Base-by-base conservation (phyloP, 208 protist genomes). In the Trypanosoma brucei region DNA sequence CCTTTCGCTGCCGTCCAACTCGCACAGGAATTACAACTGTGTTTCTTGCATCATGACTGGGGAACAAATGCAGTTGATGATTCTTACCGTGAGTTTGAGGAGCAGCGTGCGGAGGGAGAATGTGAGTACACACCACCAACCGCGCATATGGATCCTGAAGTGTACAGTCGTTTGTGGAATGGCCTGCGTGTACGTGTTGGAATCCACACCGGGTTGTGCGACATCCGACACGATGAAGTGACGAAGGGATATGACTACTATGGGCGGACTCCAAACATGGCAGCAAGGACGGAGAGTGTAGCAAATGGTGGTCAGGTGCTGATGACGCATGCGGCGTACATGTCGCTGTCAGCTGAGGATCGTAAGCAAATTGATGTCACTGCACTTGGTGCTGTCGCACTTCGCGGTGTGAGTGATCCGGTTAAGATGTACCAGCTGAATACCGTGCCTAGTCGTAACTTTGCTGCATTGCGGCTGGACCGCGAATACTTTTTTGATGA, bases 161-260 rank as follows among this genome's bases (percentile, higher is more conserved):
- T 68, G 61, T 83, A 82, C 72, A 37, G 14, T 3, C 36, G 13
- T 14, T 49, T 76, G 55, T 85, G 75, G 72, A 40, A 58, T 62
- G 78, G 78, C 3, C 57, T 85, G 57, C 75, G 78, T 39, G 75
- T 85, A 48, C 75, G 78, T 34, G 65, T 82, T 3, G 81, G 81
- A 39, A 56, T 87, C 45, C 76, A 87, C 81, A 80, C 69, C 11
- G 81, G 81, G 3, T 58, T 84, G 38, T 73, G 65, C 33, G 77
- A 87, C 68, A 79, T 83, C 60, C 69, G 42, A 11, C 68, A 62
- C 42, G 73, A 83, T 63, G 67, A 85, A 63, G 71, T 79, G 44
- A 83, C 79, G n/a, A 54, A 54, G 50, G 50, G 50, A 6, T 54
- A 54, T n/a, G 50, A 54, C 50, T 54, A 54, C 50, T 54, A 54